phyloP scores from a whole-genome alignment of 2,329 filamentous ascomycete species.

The Balansia obtecta region DNA sequence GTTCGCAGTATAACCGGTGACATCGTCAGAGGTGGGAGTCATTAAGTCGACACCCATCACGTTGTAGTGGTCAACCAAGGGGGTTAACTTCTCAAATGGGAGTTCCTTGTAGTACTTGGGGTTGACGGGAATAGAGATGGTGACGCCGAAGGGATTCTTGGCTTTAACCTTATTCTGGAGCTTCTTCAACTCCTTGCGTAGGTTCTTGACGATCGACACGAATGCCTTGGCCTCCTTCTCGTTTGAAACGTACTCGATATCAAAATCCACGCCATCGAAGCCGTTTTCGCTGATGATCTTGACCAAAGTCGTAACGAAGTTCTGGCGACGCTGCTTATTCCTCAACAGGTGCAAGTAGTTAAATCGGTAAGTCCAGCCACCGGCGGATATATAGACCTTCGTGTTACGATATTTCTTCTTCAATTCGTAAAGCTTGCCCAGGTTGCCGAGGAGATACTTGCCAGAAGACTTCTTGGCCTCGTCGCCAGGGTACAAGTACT shows the following conservation, averaged over 20 bases:
- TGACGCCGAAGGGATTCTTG: conserved; percentile 32
- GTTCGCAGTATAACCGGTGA: conserved; percentile 58
- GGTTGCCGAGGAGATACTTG: conserved; percentile 61
- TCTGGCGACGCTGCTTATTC: conserved; percentile 46
- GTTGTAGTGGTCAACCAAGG: too few species aligned
- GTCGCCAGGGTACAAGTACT: conserved; percentile 59
- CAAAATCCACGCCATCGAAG: conserved; percentile 43
- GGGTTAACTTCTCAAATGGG: too few species aligned
- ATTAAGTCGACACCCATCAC: conserved; percentile 62
- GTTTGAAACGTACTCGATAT: conserved; percentile 43
- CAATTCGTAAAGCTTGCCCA: conserved; percentile 64
- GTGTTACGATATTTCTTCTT: conserved; percentile 67
- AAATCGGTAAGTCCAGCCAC: conserved; percentile 74
- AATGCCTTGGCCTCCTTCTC: conserved; percentile 26
- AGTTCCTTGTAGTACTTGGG: too few species aligned
- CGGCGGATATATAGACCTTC: conserved; percentile 67
- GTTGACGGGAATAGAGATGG: too few species aligned
- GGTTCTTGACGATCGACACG: conserved; percentile 30
- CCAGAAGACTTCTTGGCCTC: conserved; percentile 35
- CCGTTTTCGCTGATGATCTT: conserved; percentile 56
- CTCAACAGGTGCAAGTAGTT: conserved; percentile 53
- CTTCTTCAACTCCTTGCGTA: conserved; percentile 29
- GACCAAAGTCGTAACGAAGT: conserved; percentile 58
- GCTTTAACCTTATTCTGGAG: conserved; percentile 26
- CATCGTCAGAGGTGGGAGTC: conserved; percentile 47